Evolutionary conservation across 2,329 filamentous ascomycete genomes (phyloP).

Genomic region (Phialophora tarda): DNA sequence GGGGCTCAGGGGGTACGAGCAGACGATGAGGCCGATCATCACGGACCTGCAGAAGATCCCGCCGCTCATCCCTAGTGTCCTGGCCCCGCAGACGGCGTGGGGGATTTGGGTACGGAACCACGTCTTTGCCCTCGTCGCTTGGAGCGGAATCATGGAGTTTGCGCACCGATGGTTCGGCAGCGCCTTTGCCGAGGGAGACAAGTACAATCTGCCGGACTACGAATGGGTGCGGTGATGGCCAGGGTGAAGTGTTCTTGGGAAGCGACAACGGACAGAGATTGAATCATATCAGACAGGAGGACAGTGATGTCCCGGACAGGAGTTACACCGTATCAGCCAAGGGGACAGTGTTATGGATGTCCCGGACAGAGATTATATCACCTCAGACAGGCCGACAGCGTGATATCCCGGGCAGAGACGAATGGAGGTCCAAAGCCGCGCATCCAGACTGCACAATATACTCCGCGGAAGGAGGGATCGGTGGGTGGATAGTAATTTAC

Average conservation of each 20-base stretch:
- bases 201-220: constrained; percentile 50
- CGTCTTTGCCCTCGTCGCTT: constrained; percentile 50
- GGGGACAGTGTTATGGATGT: no score
- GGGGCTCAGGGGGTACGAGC: constrained; percentile 47
- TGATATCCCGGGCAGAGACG: no score
- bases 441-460: no score
- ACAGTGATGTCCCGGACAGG: neutral
- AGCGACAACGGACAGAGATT: neutral
- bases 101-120: constrained; percentile 54
- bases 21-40: constrained; percentile 47
- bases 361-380: no score
- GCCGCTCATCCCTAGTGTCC: constrained; percentile 44
- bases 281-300: neutral
- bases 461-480: no score
- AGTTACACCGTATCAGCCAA: no score
- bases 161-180: constrained; percentile 43
- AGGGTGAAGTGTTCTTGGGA: neutral
- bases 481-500: no score
- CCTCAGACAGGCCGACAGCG: no score
- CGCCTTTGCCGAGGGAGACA: constrained; percentile 44
- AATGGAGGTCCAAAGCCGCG: no score
- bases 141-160: constrained; percentile 45
- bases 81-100: constrained; percentile 55
- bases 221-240: constrained; percentile 39
- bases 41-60: constrained; percentile 45